Evolutionary conservation across 495 filamentous ascomycete species (phyloP), one percentile per base, ranked within the genome.

Genomic region (Clavariopsis aquatica): DNA sequence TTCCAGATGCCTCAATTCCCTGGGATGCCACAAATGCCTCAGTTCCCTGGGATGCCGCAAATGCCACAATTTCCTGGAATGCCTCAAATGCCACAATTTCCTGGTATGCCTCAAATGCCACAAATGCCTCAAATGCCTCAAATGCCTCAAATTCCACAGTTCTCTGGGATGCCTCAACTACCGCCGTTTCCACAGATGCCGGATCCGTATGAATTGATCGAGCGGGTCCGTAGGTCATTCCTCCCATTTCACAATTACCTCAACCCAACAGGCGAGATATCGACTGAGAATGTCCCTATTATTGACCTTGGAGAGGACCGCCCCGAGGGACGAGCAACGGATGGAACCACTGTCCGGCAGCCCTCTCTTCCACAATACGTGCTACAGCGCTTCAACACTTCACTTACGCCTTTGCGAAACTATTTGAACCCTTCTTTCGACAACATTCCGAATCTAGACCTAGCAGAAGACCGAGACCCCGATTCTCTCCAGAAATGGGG

Each of bases 181-280:
- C 72, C 72, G 20, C 64, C 66, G 51, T 55, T 67, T 61, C 26
- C 59, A 34, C 45, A 66, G 52, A 62, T 68, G 43, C 65, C 65
- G 29, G 60, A 68, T 53, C 68, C 75, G 2, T 75, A 71, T 58
- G 68, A 73, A 38, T 64, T 77, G 61, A 41, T 76, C 54, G 70
- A 74, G 52, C 72, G 74, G 8, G 49, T 77, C 36, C 69, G 52
- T 45, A 52, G 61, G 36, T 61, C 65, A 13, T 67, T 71, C 20
- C 27, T 38, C 47, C 58, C 65, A 8, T 58, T 64, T 19, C 36
- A 49, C 4, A 61, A 68, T 36, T 66, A 72, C 46, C 61, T 68
- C 38, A 61, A 66, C 31, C 60, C 71, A 15, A 61, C 68, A 5
- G 57, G 57, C 15, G 66, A 69, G 20, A 47, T 60, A 1, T 38